Conservation (phyloP, 345 rosid species). For the Moringa oleifera region DNA sequence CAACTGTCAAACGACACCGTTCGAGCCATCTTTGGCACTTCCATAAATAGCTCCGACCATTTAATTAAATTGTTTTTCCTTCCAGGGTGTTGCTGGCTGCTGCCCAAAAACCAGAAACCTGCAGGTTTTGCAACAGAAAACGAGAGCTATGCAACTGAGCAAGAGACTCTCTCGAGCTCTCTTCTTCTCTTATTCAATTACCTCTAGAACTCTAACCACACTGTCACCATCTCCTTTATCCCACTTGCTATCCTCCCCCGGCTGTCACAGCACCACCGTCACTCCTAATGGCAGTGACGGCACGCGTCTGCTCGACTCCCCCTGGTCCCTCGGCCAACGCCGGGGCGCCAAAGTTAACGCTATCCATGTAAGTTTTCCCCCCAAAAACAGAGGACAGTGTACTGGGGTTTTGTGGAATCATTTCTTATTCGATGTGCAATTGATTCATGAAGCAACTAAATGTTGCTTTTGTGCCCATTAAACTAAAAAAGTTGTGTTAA, state of each 20-base stretch:
- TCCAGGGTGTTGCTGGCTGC: too few species aligned
- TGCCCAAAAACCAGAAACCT: too few species aligned
- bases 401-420: too few species aligned
- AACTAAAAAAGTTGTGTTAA: too few species aligned
- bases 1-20: too few species aligned
- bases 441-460: too few species aligned
- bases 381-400: too few species aligned
- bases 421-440: not conserved
- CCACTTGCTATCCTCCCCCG: constrained; percentile 13
- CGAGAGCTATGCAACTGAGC: constrained; percentile 18
- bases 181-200: constrained; percentile 13
- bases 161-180: constrained; percentile 28
- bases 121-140: too few species aligned
- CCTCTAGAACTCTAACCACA: constrained; percentile 8
- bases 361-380: constrained; percentile 44
- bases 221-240: constrained; percentile 20
- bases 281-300: constrained; percentile 3
- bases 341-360: constrained; percentile 80
- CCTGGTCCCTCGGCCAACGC: constrained; percentile 54
- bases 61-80: too few species aligned
- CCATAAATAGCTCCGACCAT: too few species aligned
- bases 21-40: too few species aligned
- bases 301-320: constrained; percentile 23
- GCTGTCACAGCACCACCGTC: constrained; percentile 5
- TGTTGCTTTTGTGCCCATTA: too few species aligned